Percentiles rank a stretch among this genome's conserved stretches.
Evolutionary conservation across 164 flowering plant species (phyloP).

Genomic region (Sedum album): DNA sequence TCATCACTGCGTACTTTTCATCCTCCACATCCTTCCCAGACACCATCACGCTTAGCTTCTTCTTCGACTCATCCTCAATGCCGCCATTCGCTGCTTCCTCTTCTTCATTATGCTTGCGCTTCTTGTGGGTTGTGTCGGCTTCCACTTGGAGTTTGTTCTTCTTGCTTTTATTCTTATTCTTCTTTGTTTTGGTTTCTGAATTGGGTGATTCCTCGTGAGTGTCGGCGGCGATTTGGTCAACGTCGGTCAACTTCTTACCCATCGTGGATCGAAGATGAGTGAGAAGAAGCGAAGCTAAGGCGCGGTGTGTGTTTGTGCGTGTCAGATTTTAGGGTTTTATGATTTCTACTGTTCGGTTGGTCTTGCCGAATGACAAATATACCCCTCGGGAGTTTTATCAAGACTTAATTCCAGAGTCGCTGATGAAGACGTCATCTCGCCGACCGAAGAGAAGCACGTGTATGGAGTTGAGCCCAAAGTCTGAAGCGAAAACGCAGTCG

Average conservation of each 20-base stretch:
- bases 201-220: background rate
- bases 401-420: no score
- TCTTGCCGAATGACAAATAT: no score
- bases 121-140: background rate
- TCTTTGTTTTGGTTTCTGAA: background rate
- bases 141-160: slow-evolving; percentile 1
- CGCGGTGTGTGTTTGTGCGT: no score
- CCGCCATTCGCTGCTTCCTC: background rate
- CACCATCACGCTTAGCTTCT: slow-evolving; percentile 29
- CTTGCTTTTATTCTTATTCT: background rate
- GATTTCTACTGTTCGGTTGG: no score
- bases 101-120: background rate
- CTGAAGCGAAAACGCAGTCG: no score
- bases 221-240: background rate
- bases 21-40: slow-evolving; percentile 41
- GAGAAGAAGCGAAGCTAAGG: no score
- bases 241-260: background rate
- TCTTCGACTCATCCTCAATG: slow-evolving; percentile 1
- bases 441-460: no score
- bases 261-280: no score
- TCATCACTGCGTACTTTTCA: slow-evolving; percentile 37
- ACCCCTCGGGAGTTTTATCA: no score
- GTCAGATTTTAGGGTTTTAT: no score
- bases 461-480: no score
- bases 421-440: no score